Evolutionary conservation across 805 yeast genomes (phyloP).

Genomic region (Debaryomyces tyrocola): DNA sequence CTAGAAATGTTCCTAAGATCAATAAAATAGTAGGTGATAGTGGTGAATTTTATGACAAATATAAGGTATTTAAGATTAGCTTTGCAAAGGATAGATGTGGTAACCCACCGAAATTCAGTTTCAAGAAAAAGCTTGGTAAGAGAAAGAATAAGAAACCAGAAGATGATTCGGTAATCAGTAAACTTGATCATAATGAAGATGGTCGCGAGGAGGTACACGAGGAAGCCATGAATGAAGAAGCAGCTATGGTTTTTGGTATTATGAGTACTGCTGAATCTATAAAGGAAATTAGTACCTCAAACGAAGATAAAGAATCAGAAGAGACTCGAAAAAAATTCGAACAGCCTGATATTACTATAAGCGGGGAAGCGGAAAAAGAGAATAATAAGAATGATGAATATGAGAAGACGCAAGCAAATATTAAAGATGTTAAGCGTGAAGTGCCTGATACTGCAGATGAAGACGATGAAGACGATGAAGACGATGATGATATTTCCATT

Average conservation of each 20-base stretch:
- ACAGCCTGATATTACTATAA: background rate
- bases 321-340: background rate
- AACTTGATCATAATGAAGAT: background rate
- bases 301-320: conserved; percentile 1
- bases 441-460: conserved; percentile 17
- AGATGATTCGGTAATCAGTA: background rate
- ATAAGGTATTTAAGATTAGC: conserved; percentile 55
- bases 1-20: conserved; percentile 24
- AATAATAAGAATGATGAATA: too few relatives aligned
- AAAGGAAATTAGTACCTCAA: background rate
- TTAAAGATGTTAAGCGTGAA: conserved; percentile 2
- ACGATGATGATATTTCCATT: conserved; percentile 39
- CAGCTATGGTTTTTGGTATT: conserved; percentile 47
- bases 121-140: conserved; percentile 36
- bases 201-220: conserved; percentile 8
- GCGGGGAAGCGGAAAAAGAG: background rate
- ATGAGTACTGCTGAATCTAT: conserved; percentile 20
- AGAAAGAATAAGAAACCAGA: conserved; percentile 4
- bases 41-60: conserved; percentile 40
- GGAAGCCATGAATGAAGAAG: conserved; percentile 35
- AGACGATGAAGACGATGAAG: conserved; percentile 30
- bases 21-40: conserved; percentile 38
- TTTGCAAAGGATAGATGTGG: conserved; percentile 84
- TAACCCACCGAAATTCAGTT: conserved; percentile 59
- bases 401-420: too few relatives aligned